A percentile compares a stretch with the other conserved stretches of the same genome.
Conservation (phyloP, 805 yeast genomes). For the Lipomyces japonicus region DNA sequence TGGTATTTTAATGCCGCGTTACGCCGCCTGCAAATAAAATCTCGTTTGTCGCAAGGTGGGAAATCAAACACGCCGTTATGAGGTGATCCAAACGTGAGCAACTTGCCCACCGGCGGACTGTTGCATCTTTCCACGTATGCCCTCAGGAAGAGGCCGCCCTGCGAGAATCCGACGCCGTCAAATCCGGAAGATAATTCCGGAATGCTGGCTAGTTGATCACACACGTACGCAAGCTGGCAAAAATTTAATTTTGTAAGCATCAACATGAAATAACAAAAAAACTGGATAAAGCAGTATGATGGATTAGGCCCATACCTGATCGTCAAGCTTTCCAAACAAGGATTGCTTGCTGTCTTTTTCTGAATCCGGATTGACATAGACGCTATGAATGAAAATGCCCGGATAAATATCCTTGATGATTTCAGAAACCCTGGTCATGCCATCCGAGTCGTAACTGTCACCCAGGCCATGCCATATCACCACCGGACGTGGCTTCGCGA, state of each 20-base stretch:
- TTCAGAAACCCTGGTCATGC: slow-evolving; percentile 49
- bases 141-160: slow-evolving; percentile 78
- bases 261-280: neutral
- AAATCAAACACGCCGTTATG: slow-evolving; percentile 70
- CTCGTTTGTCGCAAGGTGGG: slow-evolving; percentile 48
- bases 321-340: slow-evolving; percentile 56
- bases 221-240: slow-evolving; percentile 45
- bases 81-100: slow-evolving; percentile 77
- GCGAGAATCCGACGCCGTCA: slow-evolving; percentile 75
- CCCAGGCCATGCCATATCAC: slow-evolving; percentile 87
- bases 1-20: slow-evolving; percentile 55
- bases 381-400: slow-evolving; percentile 50
- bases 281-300: neutral
- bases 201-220: slow-evolving; percentile 48
- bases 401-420: slow-evolving; percentile 48
- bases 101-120: slow-evolving; percentile 43
- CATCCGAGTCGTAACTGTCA: slow-evolving; percentile 61
- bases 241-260: neutral
- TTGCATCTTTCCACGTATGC: slow-evolving; percentile 61
- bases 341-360: slow-evolving; percentile 53
- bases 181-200: slow-evolving; percentile 54
- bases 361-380: slow-evolving; percentile 50
- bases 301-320: slow-evolving; percentile 39
- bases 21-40: slow-evolving; percentile 57
- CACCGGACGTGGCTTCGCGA: slow-evolving; percentile 43